Base-by-base conservation (phyloP, 2,329 filamentous ascomycete species). In the Colletotrichum sidae region DNA sequence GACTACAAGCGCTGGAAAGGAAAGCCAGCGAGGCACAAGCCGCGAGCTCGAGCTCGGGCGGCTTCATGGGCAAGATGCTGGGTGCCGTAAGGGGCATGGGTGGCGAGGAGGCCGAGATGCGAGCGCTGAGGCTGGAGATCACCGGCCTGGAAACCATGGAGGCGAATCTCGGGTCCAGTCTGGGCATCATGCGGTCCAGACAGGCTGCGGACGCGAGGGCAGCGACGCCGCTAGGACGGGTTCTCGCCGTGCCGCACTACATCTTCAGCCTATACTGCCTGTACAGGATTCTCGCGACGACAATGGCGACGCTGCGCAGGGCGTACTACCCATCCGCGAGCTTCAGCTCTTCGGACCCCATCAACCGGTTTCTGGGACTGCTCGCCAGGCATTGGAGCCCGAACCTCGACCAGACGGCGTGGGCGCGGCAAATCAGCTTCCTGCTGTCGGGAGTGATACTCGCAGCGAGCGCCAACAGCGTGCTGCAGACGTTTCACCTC, bases 371-470 rank as follows among this genome's bases (percentile, higher is more conserved):
- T 67, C 86, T 97, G 8, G 92, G 92, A 6, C 83, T 96, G 11
- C 79, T 97, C 15, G 92, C 92, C 4, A 90, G 91, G 60, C 92
- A 96, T 78, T 94, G 92, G 87, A 92, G 96, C 73, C 92, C 92
- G 3, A 88, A 90, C 66, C 86, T 97, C 34, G 92, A 97, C 78
- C 92, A 93, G 72, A 85, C 88, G 10, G 91, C 92, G 9, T 96
- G 93, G 92, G 90, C 92, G 25, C 90, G 92, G 37, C 92, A 93
- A 73, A 94, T 96, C 69, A 93, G 91, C 65, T 96, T 97, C 77
- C 81, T 93, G 25, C 84, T 97, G 5, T 93, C 90, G 8, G 93
- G 93, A 15, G 88, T 94, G 54, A 96, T 97, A 75, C 88, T 97
- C 33, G 83, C 93, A 13, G 90, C 92, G 2, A 93, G 91, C 60